Percentiles rank a stretch among this genome's conserved stretches.
These are phyloP conservation scores for Coemansia pectinata DNA, from an alignment of 192 early-diverging fungal species.

Conservation along the genomic window DNA sequence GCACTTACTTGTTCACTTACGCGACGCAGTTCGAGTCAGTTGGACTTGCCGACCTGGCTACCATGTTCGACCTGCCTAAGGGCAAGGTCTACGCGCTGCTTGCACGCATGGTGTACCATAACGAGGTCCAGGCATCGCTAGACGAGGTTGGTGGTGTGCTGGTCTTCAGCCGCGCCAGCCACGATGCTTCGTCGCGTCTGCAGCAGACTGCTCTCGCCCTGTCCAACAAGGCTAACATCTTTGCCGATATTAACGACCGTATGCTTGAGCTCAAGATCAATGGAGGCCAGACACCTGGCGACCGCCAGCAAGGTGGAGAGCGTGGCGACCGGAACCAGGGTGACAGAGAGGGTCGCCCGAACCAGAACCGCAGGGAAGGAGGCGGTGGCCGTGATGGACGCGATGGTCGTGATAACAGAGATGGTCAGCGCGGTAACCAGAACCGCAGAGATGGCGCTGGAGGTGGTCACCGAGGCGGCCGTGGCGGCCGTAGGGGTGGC, in stretches of 20 bases:
- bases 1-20: constrained; percentile 95
- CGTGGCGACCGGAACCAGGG: constrained; percentile 33
- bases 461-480: constrained; percentile 15
- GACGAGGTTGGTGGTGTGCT: constrained; percentile 81
- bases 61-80: constrained; percentile 84
- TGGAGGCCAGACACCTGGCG: constrained; percentile 45
- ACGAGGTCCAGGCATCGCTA: constrained; percentile 86
- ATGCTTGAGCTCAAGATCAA: constrained; percentile 74
- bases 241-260: constrained; percentile 92
- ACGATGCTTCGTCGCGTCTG: constrained; percentile 67
- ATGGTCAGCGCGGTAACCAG: constrained; percentile 20
- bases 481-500: constrained; percentile 16
- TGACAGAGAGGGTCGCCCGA: constrained; percentile 40
- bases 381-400: constrained; percentile 23
- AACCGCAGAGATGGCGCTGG: constrained; percentile 23
- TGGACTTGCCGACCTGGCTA: constrained; percentile 74
- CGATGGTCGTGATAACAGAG: constrained; percentile 30
- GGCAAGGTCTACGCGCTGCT: constrained; percentile 71
- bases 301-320: constrained; percentile 42
- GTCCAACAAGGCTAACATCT: constrained; percentile 80
- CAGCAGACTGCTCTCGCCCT: constrained; percentile 86
- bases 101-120: constrained; percentile 92
- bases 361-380: constrained; percentile 41
- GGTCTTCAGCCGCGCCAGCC: constrained; percentile 75
- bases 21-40: constrained; percentile 88